These are phyloP conservation scores for Trapa incisa DNA, from an alignment of 345 rosid genomes.

Conservation along the genomic window DNA sequence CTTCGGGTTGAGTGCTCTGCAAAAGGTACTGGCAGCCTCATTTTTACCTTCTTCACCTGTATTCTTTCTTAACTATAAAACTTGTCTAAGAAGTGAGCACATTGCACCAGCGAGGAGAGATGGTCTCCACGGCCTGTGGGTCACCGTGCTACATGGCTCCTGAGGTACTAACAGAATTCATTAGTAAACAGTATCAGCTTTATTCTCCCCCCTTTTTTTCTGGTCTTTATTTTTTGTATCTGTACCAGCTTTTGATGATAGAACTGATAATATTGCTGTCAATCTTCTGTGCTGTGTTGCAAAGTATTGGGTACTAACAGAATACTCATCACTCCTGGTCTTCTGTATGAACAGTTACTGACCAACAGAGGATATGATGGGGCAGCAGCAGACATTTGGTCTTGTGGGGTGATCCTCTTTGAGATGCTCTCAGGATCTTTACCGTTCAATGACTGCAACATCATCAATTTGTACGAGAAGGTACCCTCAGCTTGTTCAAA, in stretches of 20 bases:
- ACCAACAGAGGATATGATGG: conserved; percentile 67
- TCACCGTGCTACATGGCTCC: conserved; percentile 93
- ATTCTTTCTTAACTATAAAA: not conserved
- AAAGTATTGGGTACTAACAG: not conserved
- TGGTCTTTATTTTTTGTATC: no score
- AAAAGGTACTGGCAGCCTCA: conserved; percentile 26
- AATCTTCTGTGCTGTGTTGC: no score
- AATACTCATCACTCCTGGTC: not conserved
- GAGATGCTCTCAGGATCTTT: conserved; percentile 68
- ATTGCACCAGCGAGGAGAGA: conserved; percentile 49
- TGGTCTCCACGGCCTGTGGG: conserved; percentile 83
- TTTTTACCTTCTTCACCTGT: not conserved
- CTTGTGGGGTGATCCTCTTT: conserved; percentile 88
- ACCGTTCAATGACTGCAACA: conserved; percentile 69
- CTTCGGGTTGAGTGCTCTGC: conserved; percentile 68
- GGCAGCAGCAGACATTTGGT: conserved; percentile 87
- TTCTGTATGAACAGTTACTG: conserved; percentile 41
- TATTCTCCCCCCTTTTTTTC: no score
- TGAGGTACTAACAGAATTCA: conserved; percentile 38
- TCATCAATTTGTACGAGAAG: conserved; percentile 55
- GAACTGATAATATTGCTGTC: no score
- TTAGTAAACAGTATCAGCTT: no score
- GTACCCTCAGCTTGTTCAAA: conserved; percentile 10
- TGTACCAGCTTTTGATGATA: no score
- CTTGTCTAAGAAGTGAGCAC: not conserved